Percentiles rank a stretch among this genome's conserved stretches.
These are phyloP conservation scores for Geotrichum fermentans DNA, from an alignment of 1,139 yeast genomes.

Conservation along the genomic window DNA sequence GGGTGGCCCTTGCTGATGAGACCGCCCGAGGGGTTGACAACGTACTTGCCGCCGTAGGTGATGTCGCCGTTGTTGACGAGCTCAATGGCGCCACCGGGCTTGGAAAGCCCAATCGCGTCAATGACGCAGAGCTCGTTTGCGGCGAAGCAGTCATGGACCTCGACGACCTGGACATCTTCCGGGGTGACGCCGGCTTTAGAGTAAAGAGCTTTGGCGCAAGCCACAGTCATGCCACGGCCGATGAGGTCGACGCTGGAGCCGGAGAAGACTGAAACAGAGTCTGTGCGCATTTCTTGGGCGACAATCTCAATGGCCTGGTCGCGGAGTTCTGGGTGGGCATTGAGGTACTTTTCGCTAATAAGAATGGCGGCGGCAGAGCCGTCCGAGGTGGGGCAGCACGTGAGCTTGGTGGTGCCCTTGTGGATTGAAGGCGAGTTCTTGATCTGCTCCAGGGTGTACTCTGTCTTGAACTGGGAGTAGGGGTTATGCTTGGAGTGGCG, in stretches of 20 bases:
- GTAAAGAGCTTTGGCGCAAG: constrained; percentile 27
- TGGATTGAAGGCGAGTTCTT: constrained; percentile 29
- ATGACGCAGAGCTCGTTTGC: constrained; percentile 32
- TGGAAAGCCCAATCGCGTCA: constrained; percentile 31
- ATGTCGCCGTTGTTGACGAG: constrained; percentile 30
- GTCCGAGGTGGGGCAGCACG: constrained; percentile 44
- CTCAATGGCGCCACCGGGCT: constrained; percentile 30
- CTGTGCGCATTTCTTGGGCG: constrained; percentile 31
- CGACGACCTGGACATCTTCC: constrained; percentile 32
- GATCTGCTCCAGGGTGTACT: constrained; percentile 31
- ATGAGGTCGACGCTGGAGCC: constrained; percentile 30
- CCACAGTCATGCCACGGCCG: constrained; percentile 31
- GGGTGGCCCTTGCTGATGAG: constrained; percentile 35
- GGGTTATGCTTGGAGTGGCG: constrained; percentile 34
- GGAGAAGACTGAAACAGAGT: constrained; percentile 27
- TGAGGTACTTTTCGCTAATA: constrained; percentile 67
- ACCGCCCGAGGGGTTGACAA: constrained; percentile 35
- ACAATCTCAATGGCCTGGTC: constrained; percentile 33
- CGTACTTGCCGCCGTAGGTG: constrained; percentile 27
- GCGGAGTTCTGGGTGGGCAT: constrained; percentile 38
- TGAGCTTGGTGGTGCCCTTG: constrained; percentile 30
- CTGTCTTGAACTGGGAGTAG: constrained; percentile 32
- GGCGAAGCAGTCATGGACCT: constrained; percentile 34
- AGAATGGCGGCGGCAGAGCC: constrained; percentile 83
- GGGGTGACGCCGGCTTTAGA: constrained; percentile 27